phyloP scores from a whole-genome alignment of 257 asterid genomes.

The Nyctanthes arbortristis region DNA sequence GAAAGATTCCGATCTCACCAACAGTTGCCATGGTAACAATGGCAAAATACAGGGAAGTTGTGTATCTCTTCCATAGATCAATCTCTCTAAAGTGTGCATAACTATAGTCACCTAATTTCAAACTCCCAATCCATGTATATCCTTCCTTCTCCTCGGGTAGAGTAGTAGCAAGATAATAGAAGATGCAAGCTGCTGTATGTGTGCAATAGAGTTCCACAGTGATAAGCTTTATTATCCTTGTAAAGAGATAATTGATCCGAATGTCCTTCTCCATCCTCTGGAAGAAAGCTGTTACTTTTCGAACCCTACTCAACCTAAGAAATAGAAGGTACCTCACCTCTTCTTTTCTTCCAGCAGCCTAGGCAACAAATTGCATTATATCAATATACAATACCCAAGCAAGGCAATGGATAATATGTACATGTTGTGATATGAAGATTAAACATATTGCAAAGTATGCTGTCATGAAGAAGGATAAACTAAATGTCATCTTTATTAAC shows the following conservation, averaged over 20 bases:
- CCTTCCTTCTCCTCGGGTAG: conserved; percentile 75
- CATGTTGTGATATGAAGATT: not conserved
- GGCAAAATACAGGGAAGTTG: conserved; percentile 83
- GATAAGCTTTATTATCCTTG: conserved; percentile 77
- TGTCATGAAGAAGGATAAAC: too few relatives aligned
- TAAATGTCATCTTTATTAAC: not conserved
- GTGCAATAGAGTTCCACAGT: conserved; percentile 88
- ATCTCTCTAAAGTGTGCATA: conserved; percentile 75
- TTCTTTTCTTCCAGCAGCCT: conserved; percentile 70
- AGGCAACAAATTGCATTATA: conserved; percentile 7
- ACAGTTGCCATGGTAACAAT: conserved; percentile 97
- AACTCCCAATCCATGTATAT: conserved; percentile 97
- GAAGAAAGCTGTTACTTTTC: conserved; percentile 59
- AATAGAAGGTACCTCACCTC: conserved; percentile 81
- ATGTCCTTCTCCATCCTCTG: conserved; percentile 84
- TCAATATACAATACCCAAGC: not conserved
- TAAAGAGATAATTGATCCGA: conserved; percentile 77
- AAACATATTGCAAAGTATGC: not conserved
- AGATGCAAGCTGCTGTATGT: conserved; percentile 95
- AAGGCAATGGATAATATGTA: conserved; percentile 2
- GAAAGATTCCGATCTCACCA: conserved; percentile 52
- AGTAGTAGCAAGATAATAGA: conserved; percentile 88
- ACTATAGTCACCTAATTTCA: conserved; percentile 75
- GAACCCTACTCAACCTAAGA: conserved; percentile 79
- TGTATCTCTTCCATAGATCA: conserved; percentile 79